Evolutionary conservation across 805 yeast species (phyloP), one percentile per base, ranked within the genome.

Genomic region (Debaryomyces hansenii): DNA sequence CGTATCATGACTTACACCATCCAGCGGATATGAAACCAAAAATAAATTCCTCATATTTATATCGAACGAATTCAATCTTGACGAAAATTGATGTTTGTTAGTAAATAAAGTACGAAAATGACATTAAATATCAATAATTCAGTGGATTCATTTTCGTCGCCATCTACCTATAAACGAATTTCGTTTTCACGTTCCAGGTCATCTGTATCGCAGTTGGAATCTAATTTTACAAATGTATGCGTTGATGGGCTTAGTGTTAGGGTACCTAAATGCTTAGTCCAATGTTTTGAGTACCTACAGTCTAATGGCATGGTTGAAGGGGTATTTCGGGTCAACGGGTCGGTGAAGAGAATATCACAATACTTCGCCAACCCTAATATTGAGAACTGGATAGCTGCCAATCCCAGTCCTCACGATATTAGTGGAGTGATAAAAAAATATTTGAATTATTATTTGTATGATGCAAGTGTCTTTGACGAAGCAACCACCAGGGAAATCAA

Each of bases 311-410:
- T 59, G 1, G 51, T 50, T 16, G 67, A 65, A 41, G 71, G 71
- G 14, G 49, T 64, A 6, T 66, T 66, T 44, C 52, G 71, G 24
- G 57, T 66, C 15, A 63, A 60, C 40, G 71, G 71, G 9, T 64
- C 69, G 1, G 55, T 56, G 24, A 56, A 60, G 37, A 55, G 66
- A 28, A 55, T 65, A 15, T 52, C 58, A 29, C 43, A 51, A 3
- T 55, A 61, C 45, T 56, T 48, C 37, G 20, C 50, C 27, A 45
- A 49, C 21, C 28, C 8, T 16, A 39, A 31, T 16, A 12, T 27
- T 10, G 42, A 21, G 12, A 8, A 18, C n/a, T 60, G 64, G 64
- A 54, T 64, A 7, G 42, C 35, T 10, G 47, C 52, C 12, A 42
- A 44, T 4, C 44, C 53, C 3, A 52, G 47, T 42, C 53, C 59